Conservation (phyloP, 2,329 filamentous ascomycete species). For the Verticillium zaregamsianum region DNA sequence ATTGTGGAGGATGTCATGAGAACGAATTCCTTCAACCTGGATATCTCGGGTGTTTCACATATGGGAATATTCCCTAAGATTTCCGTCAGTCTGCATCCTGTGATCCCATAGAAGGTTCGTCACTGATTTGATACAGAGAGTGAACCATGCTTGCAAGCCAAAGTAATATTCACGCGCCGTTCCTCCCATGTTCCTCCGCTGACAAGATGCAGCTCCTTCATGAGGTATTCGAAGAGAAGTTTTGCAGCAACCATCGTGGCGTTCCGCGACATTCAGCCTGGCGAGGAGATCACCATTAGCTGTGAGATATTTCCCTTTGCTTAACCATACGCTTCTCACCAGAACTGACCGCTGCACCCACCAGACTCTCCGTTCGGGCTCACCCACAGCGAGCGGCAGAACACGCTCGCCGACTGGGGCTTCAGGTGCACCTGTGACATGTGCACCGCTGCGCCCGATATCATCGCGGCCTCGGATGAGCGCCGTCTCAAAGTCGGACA, state of each 20-base stretch:
- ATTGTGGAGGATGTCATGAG: constrained; percentile 25
- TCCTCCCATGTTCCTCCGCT: neutral
- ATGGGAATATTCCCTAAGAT: constrained; percentile 27
- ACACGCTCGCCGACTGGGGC: constrained; percentile 19
- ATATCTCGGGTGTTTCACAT: constrained; percentile 16
- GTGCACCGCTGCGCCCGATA: constrained; percentile 19
- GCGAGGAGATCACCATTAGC: constrained; percentile 31
- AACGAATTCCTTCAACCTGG: constrained; percentile 28
- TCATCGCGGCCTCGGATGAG: constrained; percentile 23
- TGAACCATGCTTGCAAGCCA: constrained; percentile 31
- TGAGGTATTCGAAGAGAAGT: constrained; percentile 23
- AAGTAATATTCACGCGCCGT: constrained; percentile 20
- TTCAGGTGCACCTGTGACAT: constrained; percentile 24
- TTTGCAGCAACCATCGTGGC: constrained; percentile 26
- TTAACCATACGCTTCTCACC: too few relatives aligned
- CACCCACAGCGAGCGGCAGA: constrained; percentile 17
- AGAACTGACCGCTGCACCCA: neutral
- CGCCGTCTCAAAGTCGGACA: constrained; percentile 19
- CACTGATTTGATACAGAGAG: constrained; percentile 17
- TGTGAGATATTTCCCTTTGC: constrained; percentile 18
- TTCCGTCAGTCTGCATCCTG: neutral
- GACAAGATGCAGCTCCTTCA: constrained; percentile 21
- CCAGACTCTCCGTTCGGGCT: constrained; percentile 22
- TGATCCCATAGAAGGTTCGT: constrained; percentile 1
- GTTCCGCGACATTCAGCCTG: constrained; percentile 26